A percentile compares a stretch with the other conserved stretches of the same genome.
Evolutionary conservation across 768 basidiomycete species (phyloP).

Genomic region (Lanmaoa rubissima): DNA sequence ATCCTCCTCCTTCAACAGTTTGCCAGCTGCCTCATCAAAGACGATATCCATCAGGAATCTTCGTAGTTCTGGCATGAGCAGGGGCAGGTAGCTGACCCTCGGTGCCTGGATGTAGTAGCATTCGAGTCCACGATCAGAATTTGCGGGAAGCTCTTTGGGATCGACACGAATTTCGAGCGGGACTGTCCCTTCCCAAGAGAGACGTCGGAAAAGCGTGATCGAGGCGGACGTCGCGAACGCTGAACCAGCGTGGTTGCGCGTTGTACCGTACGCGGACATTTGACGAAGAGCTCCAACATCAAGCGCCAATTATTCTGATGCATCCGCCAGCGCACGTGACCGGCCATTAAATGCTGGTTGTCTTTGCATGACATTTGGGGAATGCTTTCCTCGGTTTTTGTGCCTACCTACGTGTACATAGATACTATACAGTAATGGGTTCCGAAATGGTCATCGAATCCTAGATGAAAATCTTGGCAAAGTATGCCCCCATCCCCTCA

Average conservation of each 20-base stretch:
- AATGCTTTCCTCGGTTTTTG: too few relatives aligned
- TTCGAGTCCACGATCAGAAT: constrained; percentile 85
- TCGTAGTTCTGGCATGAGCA: constrained; percentile 85
- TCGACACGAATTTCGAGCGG: constrained; percentile 88
- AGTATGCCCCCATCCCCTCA: constrained; percentile 19
- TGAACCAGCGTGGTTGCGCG: constrained; percentile 47
- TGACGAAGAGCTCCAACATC: constrained; percentile 1
- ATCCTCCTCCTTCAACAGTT: constrained; percentile 77
- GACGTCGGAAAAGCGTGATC: constrained; percentile 80
- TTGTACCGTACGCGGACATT: constrained; percentile 55
- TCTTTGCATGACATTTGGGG: too few relatives aligned
- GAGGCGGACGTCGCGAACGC: constrained; percentile 52
- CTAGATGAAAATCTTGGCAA: constrained; percentile 16
- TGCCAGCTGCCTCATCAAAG: constrained; percentile 81
- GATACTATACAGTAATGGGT: background rate
- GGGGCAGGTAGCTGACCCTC: constrained; percentile 88
- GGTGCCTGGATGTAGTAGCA: constrained; percentile 90
- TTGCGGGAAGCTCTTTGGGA: constrained; percentile 85
- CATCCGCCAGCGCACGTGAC: constrained; percentile 14
- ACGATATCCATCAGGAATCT: constrained; percentile 90
- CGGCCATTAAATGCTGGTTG: background rate
- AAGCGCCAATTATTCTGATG: background rate
- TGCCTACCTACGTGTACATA: too few relatives aligned
- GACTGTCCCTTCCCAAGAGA: constrained; percentile 90
- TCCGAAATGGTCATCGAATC: background rate